Conservation (phyloP, 257 asterid genomes). For the Solanum pennellii region DNA sequence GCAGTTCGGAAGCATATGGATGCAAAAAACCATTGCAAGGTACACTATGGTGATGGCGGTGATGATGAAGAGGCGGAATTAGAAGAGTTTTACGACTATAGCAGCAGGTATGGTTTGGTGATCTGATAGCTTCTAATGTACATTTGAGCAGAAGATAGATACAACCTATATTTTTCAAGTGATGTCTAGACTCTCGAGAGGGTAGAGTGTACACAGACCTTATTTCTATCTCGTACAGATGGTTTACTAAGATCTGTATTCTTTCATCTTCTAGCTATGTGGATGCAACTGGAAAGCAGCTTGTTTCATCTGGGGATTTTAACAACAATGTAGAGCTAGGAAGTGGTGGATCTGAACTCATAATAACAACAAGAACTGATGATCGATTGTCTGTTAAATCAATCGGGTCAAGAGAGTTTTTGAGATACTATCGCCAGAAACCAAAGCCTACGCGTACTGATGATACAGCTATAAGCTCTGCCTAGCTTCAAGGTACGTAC, state of each 20-base stretch:
- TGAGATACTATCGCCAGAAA: constrained; percentile 85
- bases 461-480: constrained; percentile 25
- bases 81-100: constrained; percentile 89
- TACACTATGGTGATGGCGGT: constrained; percentile 81
- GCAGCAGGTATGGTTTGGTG: constrained; percentile 53
- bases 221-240: neutral
- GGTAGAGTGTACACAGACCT: neutral
- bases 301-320: constrained; percentile 38
- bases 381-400: constrained; percentile 33
- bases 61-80: constrained; percentile 91
- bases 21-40: constrained; percentile 86
- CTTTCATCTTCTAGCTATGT: constrained; percentile 26
- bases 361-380: constrained; percentile 30
- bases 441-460: constrained; percentile 63
- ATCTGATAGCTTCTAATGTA: neutral
- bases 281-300: constrained; percentile 54
- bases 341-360: constrained; percentile 67
- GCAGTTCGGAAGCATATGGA: constrained; percentile 92
- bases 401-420: constrained; percentile 78
- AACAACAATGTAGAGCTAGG: constrained; percentile 44
- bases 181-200: neutral
- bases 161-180: neutral
- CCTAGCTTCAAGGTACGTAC: constrained; percentile 53
- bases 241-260: neutral
- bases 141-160: neutral